Evolutionary conservation across 2,329 filamentous ascomycete species (phyloP), one percentile per base, ranked within the genome.

Genomic region (Macrophomina tecta): DNA sequence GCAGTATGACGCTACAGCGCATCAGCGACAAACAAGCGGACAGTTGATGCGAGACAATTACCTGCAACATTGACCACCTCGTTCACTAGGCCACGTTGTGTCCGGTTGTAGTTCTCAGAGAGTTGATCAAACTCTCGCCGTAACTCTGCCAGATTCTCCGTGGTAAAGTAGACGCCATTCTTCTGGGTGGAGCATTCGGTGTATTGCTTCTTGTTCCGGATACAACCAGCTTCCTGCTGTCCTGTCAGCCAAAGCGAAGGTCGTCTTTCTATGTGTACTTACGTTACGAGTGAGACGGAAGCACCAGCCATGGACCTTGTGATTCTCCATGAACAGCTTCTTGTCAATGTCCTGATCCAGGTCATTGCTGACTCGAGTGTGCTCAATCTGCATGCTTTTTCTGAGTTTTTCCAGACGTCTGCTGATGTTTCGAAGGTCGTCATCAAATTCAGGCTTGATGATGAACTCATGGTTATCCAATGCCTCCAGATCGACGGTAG

Each of bases 111-210:
- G 75, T 93, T 97, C 69, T 93, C 90, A 0, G 93, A 96, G 0
- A 97, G 85, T 78, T 98, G 94, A 75, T 99, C 94, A 71, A 97
- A 93, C 73, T 99, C 94, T 64, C 94, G 88, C 38, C 95, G 90
- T 73, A 94, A 87, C 32, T 89, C 86, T 74, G 93, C 90, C 72
- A 99, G 84, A 38, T 86, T 89, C 64, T 88, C 89, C 3, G 95
- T 99, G 1, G 95, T 98, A 79, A 99, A 99, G 82, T 95, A 99
- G 65, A 98, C 95, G 51, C 95, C 95, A 77, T 97, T 99, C 85
- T 99, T 99, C 80, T 98, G 95, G 0, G 96, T 99, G 0, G 94
- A 97, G 77, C 93, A 97, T 79, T 99, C 95, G 73, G 94, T 91
- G 73, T 98, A 99, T 60, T 89, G 85, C 68, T 88, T 89, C 76